Base-by-base conservation (phyloP, 768 basidiomycete species). In the Termitomyces sp. region DNA sequence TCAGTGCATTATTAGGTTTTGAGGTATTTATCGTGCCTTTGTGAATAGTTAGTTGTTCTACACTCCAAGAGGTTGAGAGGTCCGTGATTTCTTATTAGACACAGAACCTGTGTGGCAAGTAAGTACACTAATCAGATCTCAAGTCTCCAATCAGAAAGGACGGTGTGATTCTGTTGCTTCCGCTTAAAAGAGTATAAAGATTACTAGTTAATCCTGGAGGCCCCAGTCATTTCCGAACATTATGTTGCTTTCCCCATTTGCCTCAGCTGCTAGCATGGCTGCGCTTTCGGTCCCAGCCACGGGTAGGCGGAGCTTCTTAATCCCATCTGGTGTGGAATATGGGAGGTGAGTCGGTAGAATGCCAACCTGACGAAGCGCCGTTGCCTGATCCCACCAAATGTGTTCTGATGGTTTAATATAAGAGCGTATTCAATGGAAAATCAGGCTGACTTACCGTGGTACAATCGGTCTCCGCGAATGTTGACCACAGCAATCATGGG, bases 401-500 rank as follows among this genome's bases (percentile, higher is more conserved):
- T 77, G 76, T 62, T 77, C 76, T 77, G 22, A 38, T 50, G 36
- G 16, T 12, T 30, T 33, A 12, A 8, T 13, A 24, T 30, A 8
- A 57, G 28, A 30, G 50, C 28, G 7, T 2, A n/a, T 18, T 33
- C 13, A 53, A 20, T 24, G 8, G 32, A 20, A 13, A n/a, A n/a
- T 18, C 22, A 18, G 40, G 32, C 30, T 52, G 20, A 45, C 54
- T 12, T 61, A 73, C 74, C 74, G 46, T 73, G 72, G 56, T 69
- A 75, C 22, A 75, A 60, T 28, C 75, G 66, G 53, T 75, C 74
- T 10, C 74, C 74, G 22, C 73, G 73, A 51, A 85, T 71, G 59
- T 79, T 81, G 38, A 85, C 79, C n/a, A 85, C 77, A 12, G 77
- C 80, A 24, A 81, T 68, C 76, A 82, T 79, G 2, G 83, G 82